A percentile compares a stretch with the other conserved stretches of the same genome.
Evolutionary conservation across 805 yeast genomes (phyloP).

Genomic region (Brettanomyces anomalus): DNA sequence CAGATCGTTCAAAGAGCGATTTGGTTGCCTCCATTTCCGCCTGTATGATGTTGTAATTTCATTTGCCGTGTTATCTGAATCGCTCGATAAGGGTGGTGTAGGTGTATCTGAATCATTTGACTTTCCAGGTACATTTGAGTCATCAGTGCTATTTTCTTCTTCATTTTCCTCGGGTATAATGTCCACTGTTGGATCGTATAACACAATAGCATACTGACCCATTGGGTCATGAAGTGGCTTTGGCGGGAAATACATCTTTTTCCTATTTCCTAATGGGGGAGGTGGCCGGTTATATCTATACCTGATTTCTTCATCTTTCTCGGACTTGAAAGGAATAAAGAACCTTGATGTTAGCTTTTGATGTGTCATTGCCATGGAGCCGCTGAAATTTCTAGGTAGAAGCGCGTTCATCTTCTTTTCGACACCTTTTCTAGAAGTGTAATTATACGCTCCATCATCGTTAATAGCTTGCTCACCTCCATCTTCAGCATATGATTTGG

Average conservation of each 20-base stretch:
- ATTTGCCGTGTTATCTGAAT: conserved; percentile 5
- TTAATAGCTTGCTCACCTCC: conserved; percentile 21
- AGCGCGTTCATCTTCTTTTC: conserved; percentile 49
- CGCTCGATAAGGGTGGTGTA: conserved; percentile 5
- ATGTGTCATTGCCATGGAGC: conserved; percentile 32
- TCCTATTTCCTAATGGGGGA: conserved; percentile 77
- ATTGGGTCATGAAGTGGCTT: conserved; percentile 92
- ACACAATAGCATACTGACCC: conserved; percentile 86
- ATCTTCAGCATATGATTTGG: conserved; percentile 32
- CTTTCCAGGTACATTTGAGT: conserved; percentile 10
- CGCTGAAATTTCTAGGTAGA: conserved; percentile 42
- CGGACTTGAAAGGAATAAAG: conserved; percentile 48
- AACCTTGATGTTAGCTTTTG: conserved; percentile 39
- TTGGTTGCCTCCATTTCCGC: conserved; percentile 32
- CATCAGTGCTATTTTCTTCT: conserved; percentile 19
- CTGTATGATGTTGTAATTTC: conserved; percentile 11
- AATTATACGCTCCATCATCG: conserved; percentile 14
- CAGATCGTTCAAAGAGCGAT: conserved; percentile 69
- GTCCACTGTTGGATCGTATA: conserved; percentile 93
- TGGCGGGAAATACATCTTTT: conserved; percentile 65
- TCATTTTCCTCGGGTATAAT: conserved; percentile 26
- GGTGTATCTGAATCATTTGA: conserved; percentile 6
- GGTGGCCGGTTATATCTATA: conserved; percentile 39
- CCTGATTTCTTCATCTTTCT: conserved; percentile 25
- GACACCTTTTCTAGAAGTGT: conserved; percentile 15